Conservation (phyloP, 2,329 filamentous ascomycete genomes). For the Herpotrichia juniperi region DNA sequence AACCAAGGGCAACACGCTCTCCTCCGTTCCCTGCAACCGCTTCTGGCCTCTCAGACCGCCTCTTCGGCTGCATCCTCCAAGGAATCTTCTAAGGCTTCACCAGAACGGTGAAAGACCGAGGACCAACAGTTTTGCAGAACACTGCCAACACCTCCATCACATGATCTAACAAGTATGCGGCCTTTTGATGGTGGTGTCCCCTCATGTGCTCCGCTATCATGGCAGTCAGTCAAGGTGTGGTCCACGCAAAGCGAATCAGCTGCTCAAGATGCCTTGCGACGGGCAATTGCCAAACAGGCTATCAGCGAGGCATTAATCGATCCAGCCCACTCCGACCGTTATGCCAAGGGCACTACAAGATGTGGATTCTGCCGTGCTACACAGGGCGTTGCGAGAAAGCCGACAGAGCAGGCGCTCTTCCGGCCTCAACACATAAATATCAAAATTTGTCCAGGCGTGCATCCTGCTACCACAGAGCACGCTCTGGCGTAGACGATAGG, state of each 20-base stretch:
- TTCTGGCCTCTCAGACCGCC: conserved; percentile 30
- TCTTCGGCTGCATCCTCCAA: conserved; percentile 23
- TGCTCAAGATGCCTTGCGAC: conserved; percentile 26
- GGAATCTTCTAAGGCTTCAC: conserved; percentile 17
- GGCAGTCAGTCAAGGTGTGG: conserved; percentile 26
- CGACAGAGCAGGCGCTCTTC: conserved; percentile 12
- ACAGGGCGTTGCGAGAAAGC: conserved; percentile 13
- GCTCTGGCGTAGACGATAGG: neutral
- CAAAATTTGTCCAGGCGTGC: conserved; percentile 24
- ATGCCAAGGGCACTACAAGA: conserved; percentile 23
- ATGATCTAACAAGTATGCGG: conserved; percentile 43
- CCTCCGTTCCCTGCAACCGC: conserved; percentile 4
- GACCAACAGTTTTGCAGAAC: conserved; percentile 34
- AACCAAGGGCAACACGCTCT: conserved; percentile 12
- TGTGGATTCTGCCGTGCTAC: conserved; percentile 15
- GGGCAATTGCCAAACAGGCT: conserved; percentile 27
- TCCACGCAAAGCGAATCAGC: conserved; percentile 36
- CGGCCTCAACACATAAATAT: conserved; percentile 26
- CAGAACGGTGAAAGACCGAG: conserved; percentile 29
- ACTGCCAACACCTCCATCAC: conserved; percentile 37
- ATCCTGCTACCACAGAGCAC: conserved; percentile 7
- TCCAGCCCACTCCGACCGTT: conserved; percentile 21
- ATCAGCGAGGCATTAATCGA: conserved; percentile 30
- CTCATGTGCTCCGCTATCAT: conserved; percentile 32
- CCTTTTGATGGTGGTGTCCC: conserved; percentile 22